Evolutionary conservation across 1,139 yeast genomes (phyloP), one percentile per base, ranked within the genome.

Genomic region (Lipomyces yarrowii): DNA sequence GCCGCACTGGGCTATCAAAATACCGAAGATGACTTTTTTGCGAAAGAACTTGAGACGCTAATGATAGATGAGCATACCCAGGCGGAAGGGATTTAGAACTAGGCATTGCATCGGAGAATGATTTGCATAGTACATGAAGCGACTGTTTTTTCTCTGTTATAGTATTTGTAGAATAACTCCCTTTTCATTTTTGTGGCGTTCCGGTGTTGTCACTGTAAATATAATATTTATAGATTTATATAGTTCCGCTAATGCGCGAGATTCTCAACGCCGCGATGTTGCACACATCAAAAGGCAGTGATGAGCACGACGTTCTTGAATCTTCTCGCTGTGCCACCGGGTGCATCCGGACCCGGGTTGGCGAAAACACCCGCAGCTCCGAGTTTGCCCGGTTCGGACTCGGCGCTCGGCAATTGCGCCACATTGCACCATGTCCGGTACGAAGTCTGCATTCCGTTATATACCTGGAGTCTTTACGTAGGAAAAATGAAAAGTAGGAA

Each of bases 11-110:
- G 64, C 42, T 61, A 67, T 62, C 65, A 68, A 33, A 69, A 54
- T 48, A 32, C 69, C 72, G 79, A 80, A 59, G 75, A 82, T 39
- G 75, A 76, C 23, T 81, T 81, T 69, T 82, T 82, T 71, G 77
- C 78, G 13, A 73, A 77, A 48, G 85, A 82, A 65, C 73, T 81
- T 23, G 83, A 79, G 52, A 54, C 48, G 52, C 39, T 64, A 18
- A 18, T 42, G 48, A 42, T 42, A 42, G 48, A 42, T 15, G 48
- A 42, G 48, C n/a, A 42, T 15, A n/a, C 21, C 21, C 48, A 42
- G 2, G 8, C 18, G 8, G 48, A 42, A n/a, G 48, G 48, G 21
- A 42, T 42, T 18, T 42, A 42, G 48, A 42, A 42, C 10, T n/a
- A 42, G 21, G 8, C 5, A 21, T 1, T 42, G 21, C 48, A 42